Evolutionary conservation across 495 filamentous ascomycete genomes (phyloP), one percentile per base, ranked within the genome.

Genomic region (Penicillium canariense): DNA sequence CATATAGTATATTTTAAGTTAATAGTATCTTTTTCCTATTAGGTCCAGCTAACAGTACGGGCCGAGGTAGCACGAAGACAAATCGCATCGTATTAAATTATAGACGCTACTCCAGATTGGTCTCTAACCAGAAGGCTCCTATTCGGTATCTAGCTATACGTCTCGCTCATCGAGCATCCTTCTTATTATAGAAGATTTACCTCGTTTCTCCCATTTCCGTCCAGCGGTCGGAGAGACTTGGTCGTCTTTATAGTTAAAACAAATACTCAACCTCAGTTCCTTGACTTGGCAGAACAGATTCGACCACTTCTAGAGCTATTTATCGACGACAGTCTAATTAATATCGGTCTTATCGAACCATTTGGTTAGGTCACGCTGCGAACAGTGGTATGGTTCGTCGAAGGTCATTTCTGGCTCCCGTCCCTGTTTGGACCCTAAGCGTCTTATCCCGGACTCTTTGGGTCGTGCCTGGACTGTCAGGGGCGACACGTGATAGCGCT

Each of bases 101-200:
- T 70, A 74, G 6, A 74, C 58, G 49, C 58, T 55, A 20, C 56
- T 51, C 63, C 60, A 74, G 20, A 66, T 36, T 14, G 58, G 48
- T 12, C 48, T 28, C 20, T 61, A 10, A 2, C 66, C 66, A 14
- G 56, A 67, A 27, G 48, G 46, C 11, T 62, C 9, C 34, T 71
- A 36, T 15, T 68, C 63, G 0, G 61, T 56, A 62, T 66, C 28
- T 32, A 71, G 58, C 27, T 58, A 38, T 48, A 59, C 54, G 27
- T 66, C 60, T 40, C 58, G 43, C n/a, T 65, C 57, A 36, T 48
- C 18, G 14, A 70, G 49, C 54, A 65, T 65, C 7, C 36, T 44
- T 25, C 42, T 50, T 7, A 55, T 63, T 6, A 56, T 47, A 28
- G 61, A 65, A 4, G 51, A 45, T 31, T 54, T 50, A 12, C 63